Evolutionary conservation across 2,329 filamentous ascomycete species (phyloP), one percentile per base, ranked within the genome.

Genomic region (Westerdykella aurantiaca): DNA sequence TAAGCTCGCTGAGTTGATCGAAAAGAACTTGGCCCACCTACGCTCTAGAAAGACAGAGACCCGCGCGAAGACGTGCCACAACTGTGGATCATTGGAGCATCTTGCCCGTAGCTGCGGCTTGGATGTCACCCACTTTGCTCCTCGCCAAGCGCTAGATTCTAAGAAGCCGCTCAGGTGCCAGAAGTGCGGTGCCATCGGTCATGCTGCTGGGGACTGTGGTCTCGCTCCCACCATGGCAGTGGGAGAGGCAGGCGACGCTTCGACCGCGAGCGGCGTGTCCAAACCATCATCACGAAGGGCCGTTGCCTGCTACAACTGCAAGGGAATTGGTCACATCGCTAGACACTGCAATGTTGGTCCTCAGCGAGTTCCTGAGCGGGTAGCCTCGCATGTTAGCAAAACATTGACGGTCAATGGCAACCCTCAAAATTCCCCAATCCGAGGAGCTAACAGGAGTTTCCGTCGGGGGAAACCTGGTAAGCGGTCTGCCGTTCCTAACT

Each of bases 251-350:
- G 13, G n/a, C 10, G 33, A 10, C 14, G 9, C 2, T 34, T 23
- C 25, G 10, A n/a, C 7, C 16, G 13, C n/a, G 16, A 38, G 4
- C 25, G 7, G 25, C 10, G 25, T 9, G 9, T 7, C 25, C 25
- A 29, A 12, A 7, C 11, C 11, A 3, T 10, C 25, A 10, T 9
- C 7, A n/a, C 10, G 21, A 29, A 43, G 34, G 12, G 17, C 34
- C 12, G 12, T 29, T 10, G 44, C 21, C 16, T 52, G 48, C 44
- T 48, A 42, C 41, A 47, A 47, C 16, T 52, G 50, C 46, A 39
- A 47, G 13, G 22, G 42, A 9, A 13, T 14, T 2, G 47, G 50
- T 12, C 50, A 52, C 23, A 41, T 47, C 16, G 37, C 50, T 4
- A 48, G 48, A 12, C 33, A 46, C 31, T 54, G 49, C 37, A 39